Percentiles rank a stretch among this genome's conserved stretches.
Conservation (phyloP, 768 basidiomycete species). For the Exidia glandulosa region DNA sequence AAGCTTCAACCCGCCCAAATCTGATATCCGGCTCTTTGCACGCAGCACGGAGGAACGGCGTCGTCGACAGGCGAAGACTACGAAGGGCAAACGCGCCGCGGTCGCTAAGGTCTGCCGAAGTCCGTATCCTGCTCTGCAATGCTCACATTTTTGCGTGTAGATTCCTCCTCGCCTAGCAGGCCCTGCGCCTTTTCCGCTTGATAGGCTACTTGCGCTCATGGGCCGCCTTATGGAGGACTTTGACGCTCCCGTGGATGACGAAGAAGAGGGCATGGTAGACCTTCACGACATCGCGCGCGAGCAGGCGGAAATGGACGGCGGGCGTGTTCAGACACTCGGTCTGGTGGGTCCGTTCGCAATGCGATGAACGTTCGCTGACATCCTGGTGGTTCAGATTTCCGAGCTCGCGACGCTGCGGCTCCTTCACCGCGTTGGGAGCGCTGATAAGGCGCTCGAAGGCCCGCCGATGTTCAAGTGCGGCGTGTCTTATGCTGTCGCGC, state of each 20-base stretch:
- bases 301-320: conserved; percentile 65
- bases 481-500: conserved; percentile 46
- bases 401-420: conserved; percentile 56
- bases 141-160: conserved; percentile 21
- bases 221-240: conserved; percentile 62
- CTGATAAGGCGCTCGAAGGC: conserved; percentile 50
- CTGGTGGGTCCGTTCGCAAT: neutral
- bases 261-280: conserved; percentile 14
- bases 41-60: conserved; percentile 54
- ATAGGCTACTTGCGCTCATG: conserved; percentile 69
- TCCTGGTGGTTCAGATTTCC: conserved; percentile 36
- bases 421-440: conserved; percentile 49
- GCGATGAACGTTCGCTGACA: neutral
- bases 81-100: conserved; percentile 26
- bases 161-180: conserved; percentile 67
- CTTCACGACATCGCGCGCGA: conserved; percentile 34
- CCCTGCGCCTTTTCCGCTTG: conserved; percentile 66
- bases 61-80: conserved; percentile 29
- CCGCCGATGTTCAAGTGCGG: conserved; percentile 66
- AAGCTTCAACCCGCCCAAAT: conserved; percentile 72
- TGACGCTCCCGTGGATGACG: conserved; percentile 26
- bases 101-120: conserved; percentile 17
- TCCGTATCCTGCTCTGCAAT: neutral
- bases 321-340: conserved; percentile 32
- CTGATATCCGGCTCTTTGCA: conserved; percentile 76